A percentile compares a stretch with the other conserved stretches of the same genome.
Conservation (phyloP, 208 protist species). For the Wallacemonas sp. region DNA sequence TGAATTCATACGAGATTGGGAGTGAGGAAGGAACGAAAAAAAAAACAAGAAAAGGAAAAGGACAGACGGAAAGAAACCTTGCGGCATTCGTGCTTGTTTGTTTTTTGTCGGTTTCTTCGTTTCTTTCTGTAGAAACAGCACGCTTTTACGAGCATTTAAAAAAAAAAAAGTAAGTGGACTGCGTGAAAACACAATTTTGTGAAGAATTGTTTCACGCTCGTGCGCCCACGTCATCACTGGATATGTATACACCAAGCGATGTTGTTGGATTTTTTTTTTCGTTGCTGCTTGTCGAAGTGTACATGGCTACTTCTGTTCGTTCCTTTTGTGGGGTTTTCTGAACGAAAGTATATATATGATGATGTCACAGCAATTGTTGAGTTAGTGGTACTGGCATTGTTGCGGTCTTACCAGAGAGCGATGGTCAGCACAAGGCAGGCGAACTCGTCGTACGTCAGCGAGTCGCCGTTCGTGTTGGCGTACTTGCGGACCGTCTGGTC, state of each 20-base stretch:
- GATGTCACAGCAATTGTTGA: conserved; percentile 10
- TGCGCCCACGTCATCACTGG: not conserved
- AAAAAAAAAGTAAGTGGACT: conserved; percentile 18
- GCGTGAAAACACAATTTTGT: not conserved
- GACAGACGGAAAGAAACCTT: not conserved
- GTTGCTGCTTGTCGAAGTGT: not conserved
- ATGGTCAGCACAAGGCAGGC: conserved; percentile 87
- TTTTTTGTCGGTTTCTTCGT: not conserved
- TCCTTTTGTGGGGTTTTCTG: not conserved
- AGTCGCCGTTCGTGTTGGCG: conserved; percentile 64
- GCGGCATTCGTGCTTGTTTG: not conserved
- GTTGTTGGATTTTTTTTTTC: not conserved
- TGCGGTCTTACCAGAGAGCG: conserved; percentile 70
- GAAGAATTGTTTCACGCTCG: not conserved
- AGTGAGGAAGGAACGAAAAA: not conserved
- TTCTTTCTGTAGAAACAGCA: not conserved
- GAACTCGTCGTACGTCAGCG: conserved; percentile 90
- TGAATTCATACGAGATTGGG: not conserved
- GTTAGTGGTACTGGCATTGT: too few relatives aligned
- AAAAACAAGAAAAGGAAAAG: conserved; percentile 15
- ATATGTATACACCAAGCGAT: conserved; percentile 11
- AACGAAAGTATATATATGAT: not conserved
- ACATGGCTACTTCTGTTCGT: conserved; percentile 1
- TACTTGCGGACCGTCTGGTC: conserved; percentile 80
- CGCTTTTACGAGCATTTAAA: not conserved